These are phyloP conservation scores for Candida adriatica DNA, from an alignment of 805 yeast genomes.

Conservation along the genomic window DNA sequence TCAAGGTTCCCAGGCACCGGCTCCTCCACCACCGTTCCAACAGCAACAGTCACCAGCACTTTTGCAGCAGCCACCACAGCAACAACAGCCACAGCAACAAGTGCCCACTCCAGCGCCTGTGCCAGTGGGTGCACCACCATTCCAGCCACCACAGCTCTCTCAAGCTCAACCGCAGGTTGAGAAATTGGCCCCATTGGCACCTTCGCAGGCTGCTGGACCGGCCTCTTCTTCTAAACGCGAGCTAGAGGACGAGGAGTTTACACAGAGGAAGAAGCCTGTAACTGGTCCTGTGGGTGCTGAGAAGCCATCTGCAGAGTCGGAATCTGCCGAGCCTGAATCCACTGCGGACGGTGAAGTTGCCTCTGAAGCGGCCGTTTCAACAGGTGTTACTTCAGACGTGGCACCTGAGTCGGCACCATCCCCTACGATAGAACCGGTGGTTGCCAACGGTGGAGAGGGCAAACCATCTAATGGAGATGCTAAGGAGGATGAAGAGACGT, in stretches of 20 bases:
- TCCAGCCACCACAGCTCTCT: constrained; percentile 8
- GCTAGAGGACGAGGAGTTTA: constrained; percentile 9
- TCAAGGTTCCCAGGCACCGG: constrained; percentile 22
- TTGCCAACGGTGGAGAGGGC: background rate
- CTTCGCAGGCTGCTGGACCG: too few relatives aligned
- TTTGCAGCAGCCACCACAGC: constrained; percentile 23
- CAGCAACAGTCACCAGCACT: constrained; percentile 2
- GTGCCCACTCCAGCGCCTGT: constrained; percentile 1
- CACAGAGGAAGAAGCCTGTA: constrained; percentile 9
- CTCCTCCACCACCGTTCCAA: constrained; percentile 8
- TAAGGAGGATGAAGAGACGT: constrained; percentile 4
- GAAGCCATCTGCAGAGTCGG: background rate
- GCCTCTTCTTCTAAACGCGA: too few relatives aligned
- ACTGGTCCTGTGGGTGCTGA: constrained; percentile 1
- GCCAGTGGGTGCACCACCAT: constrained; percentile 3
- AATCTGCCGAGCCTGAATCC: background rate
- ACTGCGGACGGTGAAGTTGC: background rate
- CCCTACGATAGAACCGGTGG: background rate
- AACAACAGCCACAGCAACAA: constrained; percentile 17
- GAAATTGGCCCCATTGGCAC: constrained; percentile 6
- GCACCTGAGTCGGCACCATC: too few relatives aligned
- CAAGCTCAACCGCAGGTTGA: constrained; percentile 1
- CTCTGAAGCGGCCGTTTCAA: background rate
- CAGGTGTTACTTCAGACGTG: background rate
- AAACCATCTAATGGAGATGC: background rate